Base-by-base conservation (phyloP, 345 rosid species). In the Citrus medica region DNA sequence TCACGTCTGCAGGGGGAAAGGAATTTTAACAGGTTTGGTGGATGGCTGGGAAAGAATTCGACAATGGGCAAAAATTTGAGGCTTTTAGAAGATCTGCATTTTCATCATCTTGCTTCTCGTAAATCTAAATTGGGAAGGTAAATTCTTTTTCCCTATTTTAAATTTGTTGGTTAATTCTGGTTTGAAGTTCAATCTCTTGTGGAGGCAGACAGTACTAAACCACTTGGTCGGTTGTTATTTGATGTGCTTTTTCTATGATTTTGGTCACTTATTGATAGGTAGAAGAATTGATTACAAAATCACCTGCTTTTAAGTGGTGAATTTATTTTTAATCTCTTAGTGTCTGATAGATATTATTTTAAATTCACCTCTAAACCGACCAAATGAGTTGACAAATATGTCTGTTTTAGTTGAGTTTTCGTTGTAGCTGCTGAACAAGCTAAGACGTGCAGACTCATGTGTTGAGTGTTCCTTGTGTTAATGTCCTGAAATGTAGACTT, bases 21-120 rank as follows among this genome's bases (percentile, higher is more conserved):
- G 35, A 96, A 96, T 84, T 92, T 87, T 87, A 96, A 96, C 81
- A 88, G 98, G 79, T 94, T 96, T 86, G 97, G 99, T 83, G 97
- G 97, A 48, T 96, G 98, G 98, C 89, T 96, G 73, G 99, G 99
- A 78, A 96, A 91, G 86, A 96, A 92, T 80, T 96, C 99, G 72
- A 88, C 98, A 16, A 86, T 82, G 68, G 89, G 98, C 19, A 96
- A 94, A 83, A 91, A 92, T 82, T 83, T 71, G 80, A 90, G 99
- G 88, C 93, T 96, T 77, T 85, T 96, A 87, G 98, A 96, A 76
- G 94, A 94, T 88, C 80, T 94, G 78, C 99, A 94, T 83, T 89
- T 91, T 80, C 98, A 96, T 89, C 76, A 92, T 84, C 98, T 96
- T 84, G 92, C 98, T 81, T 96, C 99, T 48, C 89, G 97, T 66